Percentiles rank a stretch among this genome's conserved stretches.
phyloP scores from a whole-genome alignment of 2,329 filamentous ascomycete species.

The Chrysoporthe cubensis region DNA sequence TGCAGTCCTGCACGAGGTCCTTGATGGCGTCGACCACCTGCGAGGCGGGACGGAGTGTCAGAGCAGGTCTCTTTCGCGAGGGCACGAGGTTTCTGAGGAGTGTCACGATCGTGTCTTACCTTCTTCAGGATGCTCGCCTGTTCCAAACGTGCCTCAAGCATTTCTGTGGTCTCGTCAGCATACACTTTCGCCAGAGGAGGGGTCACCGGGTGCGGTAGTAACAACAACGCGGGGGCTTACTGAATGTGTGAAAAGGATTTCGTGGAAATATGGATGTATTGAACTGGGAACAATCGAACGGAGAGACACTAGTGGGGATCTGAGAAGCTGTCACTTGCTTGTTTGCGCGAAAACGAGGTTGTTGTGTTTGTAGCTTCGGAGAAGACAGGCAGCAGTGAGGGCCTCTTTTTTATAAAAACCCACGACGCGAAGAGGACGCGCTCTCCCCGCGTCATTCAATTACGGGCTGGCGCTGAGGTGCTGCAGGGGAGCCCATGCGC shows the following conservation, averaged over 20 bases:
- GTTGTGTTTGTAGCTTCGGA: slow-evolving; percentile 8
- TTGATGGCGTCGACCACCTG: slow-evolving; percentile 99
- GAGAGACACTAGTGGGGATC: not conserved
- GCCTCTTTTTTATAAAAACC: slow-evolving; percentile 4
- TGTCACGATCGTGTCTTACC: slow-evolving; percentile 55
- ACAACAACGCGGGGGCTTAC: slow-evolving; percentile 23
- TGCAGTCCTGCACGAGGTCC: slow-evolving; percentile 98
- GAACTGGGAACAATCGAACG: not conserved
- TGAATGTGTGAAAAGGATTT: slow-evolving; percentile 28
- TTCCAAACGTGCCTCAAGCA: slow-evolving; percentile 98
- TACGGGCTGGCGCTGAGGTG: not conserved
- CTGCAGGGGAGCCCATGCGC: slow-evolving; percentile 3
- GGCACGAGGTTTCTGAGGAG: too few species aligned
- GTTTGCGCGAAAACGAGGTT: slow-evolving; percentile 4
- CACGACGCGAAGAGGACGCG: slow-evolving; percentile 17
- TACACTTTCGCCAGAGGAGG: slow-evolving; percentile 36
- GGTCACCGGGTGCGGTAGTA: not conserved
- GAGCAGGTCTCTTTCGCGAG: slow-evolving; percentile 18
- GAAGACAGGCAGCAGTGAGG: slow-evolving; percentile 13
- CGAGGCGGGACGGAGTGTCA: slow-evolving; percentile 27
- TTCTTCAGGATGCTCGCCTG: slow-evolving; percentile 95
- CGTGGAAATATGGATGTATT: not conserved
- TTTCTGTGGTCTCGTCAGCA: slow-evolving; percentile 47
- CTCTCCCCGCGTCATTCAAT: slow-evolving; percentile 13
- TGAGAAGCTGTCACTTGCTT: not conserved